Evolutionary conservation across 1,139 yeast genomes (phyloP).

Genomic region (Debaryomycetaceae sp.): DNA sequence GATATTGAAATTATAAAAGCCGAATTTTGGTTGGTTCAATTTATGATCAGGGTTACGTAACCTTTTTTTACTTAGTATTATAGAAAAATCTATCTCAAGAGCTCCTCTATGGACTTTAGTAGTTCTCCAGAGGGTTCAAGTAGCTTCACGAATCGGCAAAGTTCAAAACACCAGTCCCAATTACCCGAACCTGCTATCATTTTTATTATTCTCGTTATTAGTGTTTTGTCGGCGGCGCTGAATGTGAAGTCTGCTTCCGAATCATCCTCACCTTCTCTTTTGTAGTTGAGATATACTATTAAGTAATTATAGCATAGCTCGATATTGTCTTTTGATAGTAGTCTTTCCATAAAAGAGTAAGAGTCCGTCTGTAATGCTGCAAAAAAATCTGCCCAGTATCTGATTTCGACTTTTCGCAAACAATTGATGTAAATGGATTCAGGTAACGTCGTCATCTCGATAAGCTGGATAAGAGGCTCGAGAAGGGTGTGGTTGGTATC

Average conservation of each 20-base stretch:
- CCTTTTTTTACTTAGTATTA: not conserved
- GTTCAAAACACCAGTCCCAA: slow-evolving; percentile 48
- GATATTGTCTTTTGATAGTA: slow-evolving; percentile 32
- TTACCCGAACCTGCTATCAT: slow-evolving; percentile 29
- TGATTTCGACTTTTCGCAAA: slow-evolving; percentile 41
- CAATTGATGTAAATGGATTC: slow-evolving; percentile 40
- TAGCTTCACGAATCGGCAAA: slow-evolving; percentile 42
- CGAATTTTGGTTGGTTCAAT: slow-evolving; percentile 26
- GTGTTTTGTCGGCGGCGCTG: slow-evolving; percentile 27
- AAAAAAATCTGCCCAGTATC: slow-evolving; percentile 39
- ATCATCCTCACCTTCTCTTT: slow-evolving; percentile 27
- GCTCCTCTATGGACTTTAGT: slow-evolving; percentile 14
- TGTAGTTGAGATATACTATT: slow-evolving; percentile 40
- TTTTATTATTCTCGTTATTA: slow-evolving; percentile 33
- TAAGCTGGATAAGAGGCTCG: slow-evolving; percentile 24
- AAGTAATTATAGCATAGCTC: slow-evolving; percentile 42
- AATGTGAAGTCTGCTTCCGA: slow-evolving; percentile 14
- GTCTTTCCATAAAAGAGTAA: slow-evolving; percentile 33
- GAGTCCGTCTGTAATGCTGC: slow-evolving; percentile 34
- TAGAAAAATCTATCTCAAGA: slow-evolving; percentile 2
- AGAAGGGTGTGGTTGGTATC: slow-evolving; percentile 11
- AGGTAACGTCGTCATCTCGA: slow-evolving; percentile 23
- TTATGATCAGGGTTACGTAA: slow-evolving; percentile 2
- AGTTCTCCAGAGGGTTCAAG: slow-evolving; percentile 38
- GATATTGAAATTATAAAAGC: slow-evolving; percentile 12